Percentiles rank a stretch among this genome's conserved stretches.
phyloP scores from a whole-genome alignment of 2,329 filamentous ascomycete species.

The Sclerotinia subarctica region DNA sequence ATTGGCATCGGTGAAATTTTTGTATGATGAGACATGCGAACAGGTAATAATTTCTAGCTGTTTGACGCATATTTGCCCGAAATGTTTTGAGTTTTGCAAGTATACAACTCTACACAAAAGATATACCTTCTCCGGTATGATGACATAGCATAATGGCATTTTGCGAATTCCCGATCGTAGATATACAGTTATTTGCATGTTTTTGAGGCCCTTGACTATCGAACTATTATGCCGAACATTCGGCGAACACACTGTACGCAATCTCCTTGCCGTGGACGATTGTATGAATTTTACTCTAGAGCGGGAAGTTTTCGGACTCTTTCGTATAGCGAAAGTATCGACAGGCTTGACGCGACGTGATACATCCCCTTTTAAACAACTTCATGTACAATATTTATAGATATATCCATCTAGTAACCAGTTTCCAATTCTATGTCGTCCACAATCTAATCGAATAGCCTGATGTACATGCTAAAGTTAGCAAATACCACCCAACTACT shows the following conservation, averaged over 20 bases:
- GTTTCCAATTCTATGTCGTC: neutral
- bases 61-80: neutral
- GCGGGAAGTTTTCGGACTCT: neutral
- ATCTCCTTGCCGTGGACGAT: neutral
- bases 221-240: neutral
- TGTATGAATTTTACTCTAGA: neutral
- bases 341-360: neutral
- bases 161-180: neutral
- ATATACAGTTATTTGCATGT: neutral
- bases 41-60: neutral
- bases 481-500: neutral
- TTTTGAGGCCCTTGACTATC: neutral
- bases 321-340: neutral
- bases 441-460: neutral
- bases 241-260: conserved; percentile 1
- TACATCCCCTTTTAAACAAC: neutral
- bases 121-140: neutral
- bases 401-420: neutral
- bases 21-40: neutral
- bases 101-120: neutral
- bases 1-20: neutral
- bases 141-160: neutral
- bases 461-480: neutral
- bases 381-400: neutral
- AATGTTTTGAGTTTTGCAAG: neutral